Base-by-base conservation (phyloP, 495 filamentous ascomycete species). In the Aspergillus hancockii region DNA sequence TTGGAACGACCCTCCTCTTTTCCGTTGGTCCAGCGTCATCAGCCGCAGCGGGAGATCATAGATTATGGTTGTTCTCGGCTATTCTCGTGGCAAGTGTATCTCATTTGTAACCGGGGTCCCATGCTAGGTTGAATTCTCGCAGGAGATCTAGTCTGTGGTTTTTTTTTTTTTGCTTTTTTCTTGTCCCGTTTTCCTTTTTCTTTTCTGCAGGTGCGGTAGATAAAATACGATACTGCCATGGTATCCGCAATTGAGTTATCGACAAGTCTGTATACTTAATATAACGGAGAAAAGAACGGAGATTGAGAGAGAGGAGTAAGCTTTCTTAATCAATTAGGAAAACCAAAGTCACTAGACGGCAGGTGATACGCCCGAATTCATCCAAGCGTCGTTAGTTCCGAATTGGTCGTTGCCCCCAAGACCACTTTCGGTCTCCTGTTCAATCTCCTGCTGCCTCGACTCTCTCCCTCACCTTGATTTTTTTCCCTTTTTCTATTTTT, bases 401-500 rank as follows among this genome's bases (percentile, higher is more conserved):
- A 23, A 51, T 41, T 54, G 21, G 25, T 25, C 16, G 18, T 36
- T 23, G 36, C 23, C 19, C n/a, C 14, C 19, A 41, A 53, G 38
- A 53, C 31, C 31, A 53, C 34, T 22, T 31, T 55, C 28, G 16
- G 36, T 41, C 53, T 43, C 25, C 40, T 54, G 52, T 18, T 54
- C 36, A 38, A n/a, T 23, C 36, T 41, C 21, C 19, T 52, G 30
- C 51, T 52, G 49, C 32, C 28, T 55, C 28, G 30, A 23, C 32
- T 30, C 49, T 43, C 12, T 21, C 9, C 38, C 50, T 50, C 19
- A 21, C 28, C 32, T 49, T 21, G n/a, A 23, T 38, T 57, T n/a
- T 43, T 51, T 51, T 52, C 25, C 47, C 31, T 32, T 55, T 36
- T 47, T 21, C 32, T 52, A 53, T 57, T 57, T 58, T 47, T 52